Conservation (phyloP, 177 flowering plant genomes). For the Vitis hybrid region DNA sequence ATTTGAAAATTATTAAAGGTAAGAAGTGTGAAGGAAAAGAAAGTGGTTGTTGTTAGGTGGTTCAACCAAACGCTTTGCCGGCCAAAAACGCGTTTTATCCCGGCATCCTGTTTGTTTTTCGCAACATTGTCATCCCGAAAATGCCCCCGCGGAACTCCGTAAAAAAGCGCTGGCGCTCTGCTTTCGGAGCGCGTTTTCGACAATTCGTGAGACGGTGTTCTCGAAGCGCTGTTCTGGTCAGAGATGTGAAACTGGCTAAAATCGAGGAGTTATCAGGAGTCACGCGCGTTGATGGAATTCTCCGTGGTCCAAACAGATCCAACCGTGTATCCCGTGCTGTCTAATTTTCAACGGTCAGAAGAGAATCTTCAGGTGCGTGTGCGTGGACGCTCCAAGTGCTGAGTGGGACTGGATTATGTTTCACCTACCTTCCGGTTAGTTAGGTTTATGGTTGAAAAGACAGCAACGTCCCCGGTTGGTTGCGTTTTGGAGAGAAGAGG, state of each 20-base stretch:
- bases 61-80: constrained; percentile 62
- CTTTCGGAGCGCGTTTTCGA: constrained; percentile 9
- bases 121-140: neutral
- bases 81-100: constrained; percentile 35
- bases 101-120: constrained; percentile 2
- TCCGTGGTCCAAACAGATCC: neutral
- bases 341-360: constrained; percentile 4
- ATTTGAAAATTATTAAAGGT: constrained; percentile 3
- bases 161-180: too few species aligned
- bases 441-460: neutral
- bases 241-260: constrained; percentile 12
- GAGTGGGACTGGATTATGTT: constrained; percentile 4
- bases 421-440: constrained; percentile 24
- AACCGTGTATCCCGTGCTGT: constrained; percentile 12
- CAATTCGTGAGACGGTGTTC: constrained; percentile 22
- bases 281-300: constrained; percentile 10
- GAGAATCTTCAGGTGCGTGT: neutral
- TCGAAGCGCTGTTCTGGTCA: constrained; percentile 33
- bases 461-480: constrained; percentile 5
- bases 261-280: constrained; percentile 25
- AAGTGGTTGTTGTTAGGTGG: constrained; percentile 74
- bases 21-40: constrained; percentile 42
- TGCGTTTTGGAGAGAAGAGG: neutral
- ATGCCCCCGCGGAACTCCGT: constrained; percentile 10
- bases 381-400: constrained; percentile 9